Conservation (phyloP, 169 alveolate species). For the Eimeria sp. region DNA sequence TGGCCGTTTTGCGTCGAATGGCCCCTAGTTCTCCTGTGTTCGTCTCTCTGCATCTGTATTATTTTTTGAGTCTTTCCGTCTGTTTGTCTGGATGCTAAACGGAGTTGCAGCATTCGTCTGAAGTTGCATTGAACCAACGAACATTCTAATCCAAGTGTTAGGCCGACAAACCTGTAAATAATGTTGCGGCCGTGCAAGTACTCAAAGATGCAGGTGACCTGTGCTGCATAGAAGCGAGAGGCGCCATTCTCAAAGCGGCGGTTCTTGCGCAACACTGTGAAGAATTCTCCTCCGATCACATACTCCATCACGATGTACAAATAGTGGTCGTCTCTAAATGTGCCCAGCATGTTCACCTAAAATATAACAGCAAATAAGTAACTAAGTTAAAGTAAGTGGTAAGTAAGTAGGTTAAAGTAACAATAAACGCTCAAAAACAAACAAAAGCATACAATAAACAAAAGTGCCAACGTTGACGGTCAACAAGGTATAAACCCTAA, state of each 20-base stretch:
- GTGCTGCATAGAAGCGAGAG: constrained; percentile 92
- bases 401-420: not conserved
- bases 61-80: too few relatives aligned
- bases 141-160: not conserved
- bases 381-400: too few relatives aligned
- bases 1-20: too few relatives aligned
- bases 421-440: not conserved
- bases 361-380: not conserved
- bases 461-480: not conserved
- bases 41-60: too few relatives aligned
- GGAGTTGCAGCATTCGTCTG: too few relatives aligned
- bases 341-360: constrained; percentile 83
- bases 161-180: constrained; percentile 74
- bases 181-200: constrained; percentile 96
- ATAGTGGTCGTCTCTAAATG: constrained; percentile 80
- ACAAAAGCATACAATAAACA: not conserved
- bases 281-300: constrained; percentile 94
- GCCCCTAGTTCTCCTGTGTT: too few relatives aligned
- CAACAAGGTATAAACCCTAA: not conserved
- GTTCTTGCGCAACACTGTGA: constrained; percentile 90
- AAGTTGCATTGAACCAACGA: not conserved
- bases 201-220: constrained; percentile 97
- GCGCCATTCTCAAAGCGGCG: constrained; percentile 90
- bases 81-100: too few relatives aligned
- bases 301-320: constrained; percentile 87